Base-by-base conservation (phyloP, 257 asterid genomes). In the Oldenlandia corymbosa region DNA sequence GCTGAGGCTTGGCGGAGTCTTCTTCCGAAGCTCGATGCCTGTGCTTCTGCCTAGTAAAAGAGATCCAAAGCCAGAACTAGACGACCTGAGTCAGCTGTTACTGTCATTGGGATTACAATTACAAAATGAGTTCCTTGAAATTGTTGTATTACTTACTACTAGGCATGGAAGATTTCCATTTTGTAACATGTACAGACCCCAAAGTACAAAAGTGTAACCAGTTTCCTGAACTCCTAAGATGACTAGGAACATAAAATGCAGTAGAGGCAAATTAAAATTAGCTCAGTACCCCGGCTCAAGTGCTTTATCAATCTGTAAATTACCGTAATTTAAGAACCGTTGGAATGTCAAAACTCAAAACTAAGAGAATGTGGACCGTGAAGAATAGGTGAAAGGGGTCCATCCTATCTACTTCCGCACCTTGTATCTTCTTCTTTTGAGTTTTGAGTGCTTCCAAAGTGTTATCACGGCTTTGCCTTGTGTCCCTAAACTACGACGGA, bases 1-100 rank as follows among this genome's bases (percentile, higher is more conserved):
- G 95, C 95, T 16, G 94, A 80, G 24, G 96, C 95, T 14, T 93
- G 99, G 99, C 83, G 92, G 58, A 85, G 95, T 74, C 92, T 93
- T 76, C 97, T 93, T 76, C 99, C 96, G 69, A 90, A 85, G 84
- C 89, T 93, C 8, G 97, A 85, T 74, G 83, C 91, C 58, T 81
- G 85, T 74, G 77, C 94, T 59, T 73, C 83, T 30, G 47, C 71
- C 14, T 63, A 60, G 17, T 37, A 51, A 16, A 50, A 34, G 9
- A 34, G 9, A 9, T 34, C n/a, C n/a, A n/a, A n/a, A n/a, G n/a
- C n/a, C n/a, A n/a, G n/a, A n/a, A n/a, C n/a, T n/a, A n/a, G n/a
- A n/a, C n/a, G n/a, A n/a, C n/a, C n/a, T n/a, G n/a, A n/a, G n/a
- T n/a, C n/a, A n/a, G n/a, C n/a, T n/a, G n/a, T n/a, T n/a, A n/a